These are phyloP conservation scores for Wickerhamiella sorbophila DNA, from an alignment of 805 yeast genomes.

Conservation along the genomic window DNA sequence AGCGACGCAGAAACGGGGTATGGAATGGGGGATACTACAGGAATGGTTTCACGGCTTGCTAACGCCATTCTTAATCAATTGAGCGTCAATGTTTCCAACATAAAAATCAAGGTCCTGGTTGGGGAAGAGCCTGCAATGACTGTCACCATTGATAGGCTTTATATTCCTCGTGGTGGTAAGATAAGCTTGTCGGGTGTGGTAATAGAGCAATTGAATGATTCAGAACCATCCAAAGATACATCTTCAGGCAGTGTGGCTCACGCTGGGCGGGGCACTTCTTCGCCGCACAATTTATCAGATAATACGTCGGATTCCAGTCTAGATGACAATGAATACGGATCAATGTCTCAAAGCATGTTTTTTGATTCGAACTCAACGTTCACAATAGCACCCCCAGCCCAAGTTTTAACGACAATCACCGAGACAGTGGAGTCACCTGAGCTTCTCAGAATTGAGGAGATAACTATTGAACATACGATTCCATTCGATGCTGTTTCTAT, in stretches of 20 bases:
- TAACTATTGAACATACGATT: neutral
- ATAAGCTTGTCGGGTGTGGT: neutral
- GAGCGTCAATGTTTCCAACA: slow-evolving; percentile 12
- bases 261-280: too few species aligned
- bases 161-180: neutral
- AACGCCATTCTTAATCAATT: slow-evolving; percentile 27
- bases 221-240: neutral
- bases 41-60: slow-evolving; percentile 24
- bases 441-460: neutral
- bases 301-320: neutral
- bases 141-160: neutral
- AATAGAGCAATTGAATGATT: neutral
- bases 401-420: neutral
- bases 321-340: neutral
- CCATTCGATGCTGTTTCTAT: neutral
- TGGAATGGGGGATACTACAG: slow-evolving; percentile 22
- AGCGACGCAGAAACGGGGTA: slow-evolving; percentile 14
- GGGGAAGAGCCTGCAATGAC: slow-evolving; percentile 9
- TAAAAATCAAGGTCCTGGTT: slow-evolving; percentile 11
- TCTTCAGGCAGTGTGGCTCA: too few species aligned
- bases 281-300: too few species aligned
- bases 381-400: neutral
- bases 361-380: slow-evolving; percentile 8
- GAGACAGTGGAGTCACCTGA: neutral
- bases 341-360: slow-evolving; percentile 7